Conservation (phyloP, 1,284 basidiomycete species). For the Tilletia horrida region DNA sequence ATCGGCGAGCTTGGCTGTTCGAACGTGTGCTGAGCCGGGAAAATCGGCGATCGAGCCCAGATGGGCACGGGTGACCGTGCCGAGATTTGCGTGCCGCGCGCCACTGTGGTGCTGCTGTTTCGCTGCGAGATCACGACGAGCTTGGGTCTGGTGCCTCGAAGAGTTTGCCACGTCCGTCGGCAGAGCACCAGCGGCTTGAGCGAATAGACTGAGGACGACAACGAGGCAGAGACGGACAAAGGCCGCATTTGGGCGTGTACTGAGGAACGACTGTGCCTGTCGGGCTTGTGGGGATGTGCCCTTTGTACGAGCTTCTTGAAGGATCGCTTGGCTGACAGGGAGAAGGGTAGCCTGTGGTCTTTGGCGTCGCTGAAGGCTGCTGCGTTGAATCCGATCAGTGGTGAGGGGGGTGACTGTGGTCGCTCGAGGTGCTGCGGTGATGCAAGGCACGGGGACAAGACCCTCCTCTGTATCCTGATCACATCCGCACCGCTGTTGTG, state of each 20-base stretch:
- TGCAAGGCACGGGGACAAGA: too few species aligned
- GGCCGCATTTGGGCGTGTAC: neutral
- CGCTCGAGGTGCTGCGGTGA: too few species aligned
- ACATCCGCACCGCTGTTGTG: too few species aligned
- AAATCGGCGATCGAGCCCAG: neutral
- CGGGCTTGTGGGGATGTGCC: neutral
- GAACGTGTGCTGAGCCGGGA: too few species aligned
- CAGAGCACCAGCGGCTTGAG: constrained; percentile 6
- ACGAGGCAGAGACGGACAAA: constrained; percentile 1
- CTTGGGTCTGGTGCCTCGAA: too few species aligned
- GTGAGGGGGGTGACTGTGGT: too few species aligned
- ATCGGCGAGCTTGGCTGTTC: too few species aligned
- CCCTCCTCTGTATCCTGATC: too few species aligned
- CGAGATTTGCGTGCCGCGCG: neutral
- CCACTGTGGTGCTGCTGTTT: too few species aligned
- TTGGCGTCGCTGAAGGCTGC: constrained; percentile 1
- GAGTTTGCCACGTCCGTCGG: neutral
- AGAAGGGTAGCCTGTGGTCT: neutral
- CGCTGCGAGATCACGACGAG: too few species aligned
- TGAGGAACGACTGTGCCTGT: constrained; percentile 1
- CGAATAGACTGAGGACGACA: constrained; percentile 7
- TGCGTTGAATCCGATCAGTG: too few species aligned
- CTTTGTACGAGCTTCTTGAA: neutral
- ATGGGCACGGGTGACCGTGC: neutral
- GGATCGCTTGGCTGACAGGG: neutral